Conservation (phyloP, 2,329 filamentous ascomycete species). For the Pseudonectria buxi region DNA sequence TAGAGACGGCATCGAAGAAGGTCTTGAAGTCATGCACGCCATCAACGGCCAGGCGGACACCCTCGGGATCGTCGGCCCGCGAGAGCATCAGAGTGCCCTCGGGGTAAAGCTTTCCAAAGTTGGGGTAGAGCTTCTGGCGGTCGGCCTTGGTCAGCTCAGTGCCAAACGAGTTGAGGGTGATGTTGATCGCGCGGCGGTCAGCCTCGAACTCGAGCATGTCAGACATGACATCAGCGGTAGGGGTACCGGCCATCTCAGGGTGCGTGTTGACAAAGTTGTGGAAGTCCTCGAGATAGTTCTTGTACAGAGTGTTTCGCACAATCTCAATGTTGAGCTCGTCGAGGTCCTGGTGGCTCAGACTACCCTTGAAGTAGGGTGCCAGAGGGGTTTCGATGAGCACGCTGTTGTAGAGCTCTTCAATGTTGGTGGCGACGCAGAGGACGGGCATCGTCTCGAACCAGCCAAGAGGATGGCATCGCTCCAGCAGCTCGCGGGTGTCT, state of each 20-base stretch:
- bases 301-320: constrained; percentile 95
- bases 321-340: constrained; percentile 99
- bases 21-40: constrained; percentile 88
- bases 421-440: constrained; percentile 94
- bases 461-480: constrained; percentile 91
- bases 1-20: constrained; percentile 88
- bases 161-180: constrained; percentile 96
- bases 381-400: constrained; percentile 95
- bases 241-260: constrained; percentile 77
- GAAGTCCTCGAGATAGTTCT: constrained; percentile 99
- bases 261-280: constrained; percentile 89
- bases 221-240: constrained; percentile 89
- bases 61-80: constrained; percentile 88
- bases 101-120: constrained; percentile 83
- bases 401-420: constrained; percentile 97
- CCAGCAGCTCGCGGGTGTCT: constrained; percentile 89
- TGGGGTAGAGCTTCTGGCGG: constrained; percentile 92
- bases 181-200: constrained; percentile 94
- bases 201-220: constrained; percentile 97
- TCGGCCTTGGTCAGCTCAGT: constrained; percentile 92
- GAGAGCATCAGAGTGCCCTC: constrained; percentile 94
- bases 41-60: constrained; percentile 87
- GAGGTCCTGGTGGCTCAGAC: constrained; percentile 88
- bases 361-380: constrained; percentile 95
- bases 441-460: constrained; percentile 99